A percentile compares a stretch with the other conserved stretches of the same genome.
Evolutionary conservation across 768 basidiomycete genomes (phyloP).

Genomic region (Xanthoconium purpureum): DNA sequence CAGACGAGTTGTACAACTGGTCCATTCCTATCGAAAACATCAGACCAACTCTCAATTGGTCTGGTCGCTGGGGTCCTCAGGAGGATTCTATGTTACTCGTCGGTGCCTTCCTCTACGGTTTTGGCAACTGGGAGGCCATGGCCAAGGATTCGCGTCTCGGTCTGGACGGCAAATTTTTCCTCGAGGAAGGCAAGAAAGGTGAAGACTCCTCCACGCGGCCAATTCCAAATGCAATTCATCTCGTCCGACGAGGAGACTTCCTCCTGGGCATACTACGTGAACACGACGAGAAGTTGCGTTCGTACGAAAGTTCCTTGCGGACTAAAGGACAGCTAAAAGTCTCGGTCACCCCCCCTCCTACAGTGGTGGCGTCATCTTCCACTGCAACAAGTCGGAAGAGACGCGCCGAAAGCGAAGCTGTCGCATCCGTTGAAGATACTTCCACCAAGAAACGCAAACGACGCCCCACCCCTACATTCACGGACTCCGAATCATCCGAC

Average conservation of each 20-base stretch:
- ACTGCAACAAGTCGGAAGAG: slow-evolving; percentile 59
- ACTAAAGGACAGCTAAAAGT: slow-evolving; percentile 66
- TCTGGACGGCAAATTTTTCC: slow-evolving; percentile 91
- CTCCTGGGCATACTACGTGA: slow-evolving; percentile 80
- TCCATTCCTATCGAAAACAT: slow-evolving; percentile 88
- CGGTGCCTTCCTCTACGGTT: slow-evolving; percentile 90
- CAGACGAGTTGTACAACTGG: slow-evolving; percentile 78
- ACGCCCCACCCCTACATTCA: slow-evolving; percentile 94
- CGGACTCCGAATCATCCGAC: slow-evolving; percentile 89
- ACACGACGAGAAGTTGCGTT: slow-evolving; percentile 87
- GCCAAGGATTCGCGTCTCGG: slow-evolving; percentile 81
- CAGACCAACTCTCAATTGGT: slow-evolving; percentile 94
- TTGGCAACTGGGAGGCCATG: slow-evolving; percentile 97
- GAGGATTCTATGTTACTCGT: slow-evolving; percentile 95
- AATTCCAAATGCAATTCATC: slow-evolving; percentile 96
- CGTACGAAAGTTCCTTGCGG: slow-evolving; percentile 78
- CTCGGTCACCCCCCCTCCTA: slow-evolving; percentile 74
- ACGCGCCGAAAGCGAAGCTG: slow-evolving; percentile 82
- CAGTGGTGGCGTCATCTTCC: slow-evolving; percentile 65
- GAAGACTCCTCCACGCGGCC: slow-evolving; percentile 81
- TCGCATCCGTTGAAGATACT: slow-evolving; percentile 73
- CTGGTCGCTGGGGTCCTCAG: slow-evolving; percentile 87
- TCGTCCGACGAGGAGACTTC: slow-evolving; percentile 96
- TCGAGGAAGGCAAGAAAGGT: slow-evolving; percentile 95
- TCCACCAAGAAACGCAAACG: slow-evolving; percentile 76